phyloP scores from a whole-genome alignment of 176 grass and related monocot genomes.

The Dendrocalamus sinicus region DNA sequence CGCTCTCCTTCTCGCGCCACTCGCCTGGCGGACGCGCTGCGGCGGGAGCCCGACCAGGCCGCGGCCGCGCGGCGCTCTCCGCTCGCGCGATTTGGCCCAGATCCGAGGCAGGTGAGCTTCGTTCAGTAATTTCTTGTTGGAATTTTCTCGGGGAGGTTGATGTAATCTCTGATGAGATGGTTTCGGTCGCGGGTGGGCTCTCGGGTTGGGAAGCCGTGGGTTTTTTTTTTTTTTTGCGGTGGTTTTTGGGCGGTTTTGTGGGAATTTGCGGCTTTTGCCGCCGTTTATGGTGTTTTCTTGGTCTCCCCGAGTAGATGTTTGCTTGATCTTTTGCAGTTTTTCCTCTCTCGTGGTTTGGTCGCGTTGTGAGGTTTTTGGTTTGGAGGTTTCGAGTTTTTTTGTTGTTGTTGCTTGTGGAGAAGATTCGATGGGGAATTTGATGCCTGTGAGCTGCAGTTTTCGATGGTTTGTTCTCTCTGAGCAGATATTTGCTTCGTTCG shows the following conservation, averaged over 20 bases:
- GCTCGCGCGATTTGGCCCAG: slow-evolving; percentile 33
- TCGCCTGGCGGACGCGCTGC: background rate
- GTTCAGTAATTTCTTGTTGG: background rate
- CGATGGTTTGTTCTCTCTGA: background rate
- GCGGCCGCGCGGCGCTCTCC: background rate
- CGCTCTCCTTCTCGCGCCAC: background rate
- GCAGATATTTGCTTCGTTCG: background rate
- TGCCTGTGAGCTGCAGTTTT: background rate
- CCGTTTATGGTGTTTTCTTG: background rate
- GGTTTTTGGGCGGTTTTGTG: slow-evolving; percentile 21
- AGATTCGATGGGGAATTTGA: slow-evolving; percentile 4
- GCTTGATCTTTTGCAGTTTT: background rate
- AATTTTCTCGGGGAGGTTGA: background rate
- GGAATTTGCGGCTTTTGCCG: background rate
- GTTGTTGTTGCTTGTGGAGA: background rate
- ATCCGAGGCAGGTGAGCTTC: slow-evolving; percentile 53
- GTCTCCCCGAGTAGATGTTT: too few relatives aligned
- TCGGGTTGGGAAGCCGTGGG: background rate
- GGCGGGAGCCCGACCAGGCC: background rate
- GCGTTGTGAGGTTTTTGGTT: background rate
- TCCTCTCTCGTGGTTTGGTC: background rate
- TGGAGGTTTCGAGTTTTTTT: background rate
- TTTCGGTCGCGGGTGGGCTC: background rate
- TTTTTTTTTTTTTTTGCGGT: slow-evolving; percentile 30
- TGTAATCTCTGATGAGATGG: slow-evolving; percentile 35